A percentile compares a stretch with the other conserved stretches of the same genome.
Evolutionary conservation across 2,329 filamentous ascomycete genomes (phyloP).

Genomic region (Aspergillus pseudoterreus): DNA sequence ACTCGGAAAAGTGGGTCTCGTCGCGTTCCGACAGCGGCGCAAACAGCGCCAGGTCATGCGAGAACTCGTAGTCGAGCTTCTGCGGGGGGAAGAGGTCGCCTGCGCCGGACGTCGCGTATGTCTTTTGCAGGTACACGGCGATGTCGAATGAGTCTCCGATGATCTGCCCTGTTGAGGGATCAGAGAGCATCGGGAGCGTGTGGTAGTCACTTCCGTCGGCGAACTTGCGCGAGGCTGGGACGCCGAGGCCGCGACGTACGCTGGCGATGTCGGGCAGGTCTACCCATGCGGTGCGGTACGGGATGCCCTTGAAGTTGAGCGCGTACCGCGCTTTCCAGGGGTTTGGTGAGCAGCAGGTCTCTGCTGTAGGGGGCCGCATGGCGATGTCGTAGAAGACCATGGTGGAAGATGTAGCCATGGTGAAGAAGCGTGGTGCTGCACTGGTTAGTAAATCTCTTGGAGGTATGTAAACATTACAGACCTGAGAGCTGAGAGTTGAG

Average conservation of each 20-base stretch:
- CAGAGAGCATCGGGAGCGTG: conserved; percentile 58
- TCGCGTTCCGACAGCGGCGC: conserved; percentile 38
- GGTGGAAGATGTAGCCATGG: conserved; percentile 2
- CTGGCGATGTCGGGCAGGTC: conserved; percentile 50
- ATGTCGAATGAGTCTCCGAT: conserved; percentile 66
- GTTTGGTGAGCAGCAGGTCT: conserved; percentile 42
- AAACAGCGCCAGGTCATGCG: conserved; percentile 23
- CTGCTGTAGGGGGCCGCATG: conserved; percentile 28
- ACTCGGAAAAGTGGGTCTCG: conserved; percentile 30
- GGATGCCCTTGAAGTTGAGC: conserved; percentile 47
- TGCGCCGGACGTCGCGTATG: conserved; percentile 45
- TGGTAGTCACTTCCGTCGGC: conserved; percentile 56
- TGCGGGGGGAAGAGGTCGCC: conserved; percentile 49
- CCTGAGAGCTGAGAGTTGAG: no score
- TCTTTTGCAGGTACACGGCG: conserved; percentile 55
- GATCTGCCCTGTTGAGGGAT: conserved; percentile 38
- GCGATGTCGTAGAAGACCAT: conserved; percentile 50
- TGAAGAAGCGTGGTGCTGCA: background rate
- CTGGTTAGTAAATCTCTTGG: no score
- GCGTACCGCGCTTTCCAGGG: conserved; percentile 51
- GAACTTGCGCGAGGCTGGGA: conserved; percentile 52
- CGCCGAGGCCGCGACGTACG: conserved; percentile 42
- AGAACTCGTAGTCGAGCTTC: conserved; percentile 40
- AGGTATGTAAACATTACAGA: no score
- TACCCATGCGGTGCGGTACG: conserved; percentile 52